Conservation (phyloP, 371 early-diverging fungal species). For the Rhizopus delemar region DNA sequence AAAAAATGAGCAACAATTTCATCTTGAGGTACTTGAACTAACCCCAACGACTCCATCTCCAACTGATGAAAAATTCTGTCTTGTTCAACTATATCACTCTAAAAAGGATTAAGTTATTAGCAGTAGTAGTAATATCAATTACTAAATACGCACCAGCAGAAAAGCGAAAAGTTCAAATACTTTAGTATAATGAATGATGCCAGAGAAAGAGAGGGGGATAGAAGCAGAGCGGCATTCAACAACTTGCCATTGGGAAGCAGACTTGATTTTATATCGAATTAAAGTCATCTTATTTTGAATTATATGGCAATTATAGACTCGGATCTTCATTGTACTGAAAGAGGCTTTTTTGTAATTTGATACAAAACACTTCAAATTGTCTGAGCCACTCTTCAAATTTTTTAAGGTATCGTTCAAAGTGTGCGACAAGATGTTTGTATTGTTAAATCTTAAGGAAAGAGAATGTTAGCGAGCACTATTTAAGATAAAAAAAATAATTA, state of each 20-base stretch:
- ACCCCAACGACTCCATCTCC: slow-evolving; percentile 13
- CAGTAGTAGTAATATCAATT: slow-evolving; percentile 11
- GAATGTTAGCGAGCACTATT: slow-evolving; percentile 13
- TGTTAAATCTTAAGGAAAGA: slow-evolving; percentile 10
- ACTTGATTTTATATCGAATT: slow-evolving; percentile 13
- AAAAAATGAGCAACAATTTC: slow-evolving; percentile 23
- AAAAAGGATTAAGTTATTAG: slow-evolving; percentile 14
- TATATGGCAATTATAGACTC: slow-evolving; percentile 13
- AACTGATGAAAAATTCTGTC: slow-evolving; percentile 17
- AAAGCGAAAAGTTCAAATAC: slow-evolving; percentile 21
- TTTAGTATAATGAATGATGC: slow-evolving; percentile 14
- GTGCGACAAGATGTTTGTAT: slow-evolving; percentile 10
- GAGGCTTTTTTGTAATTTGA: slow-evolving; percentile 16
- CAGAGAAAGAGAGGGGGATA: slow-evolving; percentile 19
- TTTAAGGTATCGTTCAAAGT: slow-evolving; percentile 12
- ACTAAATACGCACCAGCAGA: slow-evolving; percentile 10
- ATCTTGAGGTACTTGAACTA: slow-evolving; percentile 17
- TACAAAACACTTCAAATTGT: slow-evolving; percentile 9
- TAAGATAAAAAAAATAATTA: slow-evolving; percentile 9
- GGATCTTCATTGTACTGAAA: slow-evolving; percentile 16
- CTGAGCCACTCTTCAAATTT: slow-evolving; percentile 11
- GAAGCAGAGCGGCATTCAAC: slow-evolving; percentile 17
- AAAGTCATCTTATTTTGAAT: slow-evolving; percentile 23
- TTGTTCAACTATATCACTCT: slow-evolving; percentile 18
- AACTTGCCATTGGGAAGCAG: slow-evolving; percentile 17